These are phyloP conservation scores for Rhodocollybia butyracea DNA, from an alignment of 768 basidiomycete genomes.

Conservation along the genomic window DNA sequence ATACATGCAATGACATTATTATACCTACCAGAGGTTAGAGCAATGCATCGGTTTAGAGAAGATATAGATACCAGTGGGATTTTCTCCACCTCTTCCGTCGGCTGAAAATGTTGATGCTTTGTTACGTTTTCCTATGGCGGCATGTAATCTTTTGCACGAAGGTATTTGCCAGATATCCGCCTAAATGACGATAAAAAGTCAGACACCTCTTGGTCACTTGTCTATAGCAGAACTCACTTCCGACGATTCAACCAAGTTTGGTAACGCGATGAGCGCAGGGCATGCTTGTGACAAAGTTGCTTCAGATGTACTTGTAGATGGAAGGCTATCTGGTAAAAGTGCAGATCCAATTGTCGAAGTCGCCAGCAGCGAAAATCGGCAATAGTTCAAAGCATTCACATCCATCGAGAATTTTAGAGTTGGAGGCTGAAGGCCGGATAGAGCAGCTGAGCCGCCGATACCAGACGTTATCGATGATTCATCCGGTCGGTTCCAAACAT, in stretches of 20 bases:
- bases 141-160: conserved; percentile 64
- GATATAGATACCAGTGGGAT: conserved; percentile 47
- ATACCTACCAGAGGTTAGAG: conserved; percentile 50
- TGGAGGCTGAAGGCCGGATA: conserved; percentile 48
- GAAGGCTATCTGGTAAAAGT: background rate
- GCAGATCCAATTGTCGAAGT: background rate
- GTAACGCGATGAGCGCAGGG: conserved; percentile 68
- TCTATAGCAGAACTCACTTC: conserved; percentile 41
- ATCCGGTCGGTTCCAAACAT: conserved; percentile 61
- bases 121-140: conserved; percentile 70
- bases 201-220: background rate
- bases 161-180: conserved; percentile 88
- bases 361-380: conserved; percentile 74
- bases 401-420: conserved; percentile 67
- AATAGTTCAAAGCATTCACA: conserved; percentile 93
- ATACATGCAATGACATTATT: conserved; percentile 85
- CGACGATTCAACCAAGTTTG: conserved; percentile 87
- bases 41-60: background rate
- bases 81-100: conserved; percentile 45
- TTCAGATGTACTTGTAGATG: conserved; percentile 1
- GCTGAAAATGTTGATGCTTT: conserved; percentile 31
- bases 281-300: background rate
- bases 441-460: conserved; percentile 56
- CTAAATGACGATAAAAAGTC: conserved; percentile 33
- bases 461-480: conserved; percentile 39